Evolutionary conservation across 164 flowering plant genomes (phyloP).

Genomic region (Echeveria elegans): DNA sequence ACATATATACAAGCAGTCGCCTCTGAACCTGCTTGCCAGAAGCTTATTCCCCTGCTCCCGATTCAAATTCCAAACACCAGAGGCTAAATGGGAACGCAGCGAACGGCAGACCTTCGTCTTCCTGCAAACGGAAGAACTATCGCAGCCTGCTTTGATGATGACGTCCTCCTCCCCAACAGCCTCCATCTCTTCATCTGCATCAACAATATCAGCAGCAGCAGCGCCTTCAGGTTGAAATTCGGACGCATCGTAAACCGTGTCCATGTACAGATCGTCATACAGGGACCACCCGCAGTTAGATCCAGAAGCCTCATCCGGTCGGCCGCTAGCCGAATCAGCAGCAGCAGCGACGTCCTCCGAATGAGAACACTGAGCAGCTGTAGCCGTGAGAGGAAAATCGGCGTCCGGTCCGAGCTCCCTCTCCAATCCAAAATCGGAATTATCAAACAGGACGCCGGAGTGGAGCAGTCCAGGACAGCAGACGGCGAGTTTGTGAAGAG

Average conservation of each 20-base stretch:
- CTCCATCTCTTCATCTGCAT: background rate
- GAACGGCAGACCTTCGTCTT: slow-evolving; percentile 32
- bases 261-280: slow-evolving; percentile 70
- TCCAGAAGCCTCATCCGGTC: background rate
- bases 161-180: slow-evolving; percentile 13
- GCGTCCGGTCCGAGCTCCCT: slow-evolving; percentile 82
- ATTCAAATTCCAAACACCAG: slow-evolving; percentile 69
- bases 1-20: slow-evolving; percentile 75
- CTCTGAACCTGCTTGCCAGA: slow-evolving; percentile 77
- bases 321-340: background rate
- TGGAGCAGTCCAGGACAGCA: slow-evolving; percentile 92
- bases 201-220: background rate
- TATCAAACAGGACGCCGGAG: slow-evolving; percentile 73
- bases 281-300: slow-evolving; percentile 55
- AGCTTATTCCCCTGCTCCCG: slow-evolving; percentile 86
- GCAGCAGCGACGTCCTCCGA: background rate
- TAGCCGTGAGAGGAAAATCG: slow-evolving; percentile 12
- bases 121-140: slow-evolving; percentile 18
- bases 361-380: background rate
- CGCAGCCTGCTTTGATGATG: slow-evolving; percentile 12
- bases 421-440: slow-evolving; percentile 87
- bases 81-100: slow-evolving; percentile 51
- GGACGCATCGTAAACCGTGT: slow-evolving; percentile 45
- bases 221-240: slow-evolving; percentile 24
- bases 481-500: slow-evolving; percentile 74